Evolutionary conservation across 2,329 filamentous ascomycete genomes (phyloP).

Genomic region (Aspergillus intermedius): DNA sequence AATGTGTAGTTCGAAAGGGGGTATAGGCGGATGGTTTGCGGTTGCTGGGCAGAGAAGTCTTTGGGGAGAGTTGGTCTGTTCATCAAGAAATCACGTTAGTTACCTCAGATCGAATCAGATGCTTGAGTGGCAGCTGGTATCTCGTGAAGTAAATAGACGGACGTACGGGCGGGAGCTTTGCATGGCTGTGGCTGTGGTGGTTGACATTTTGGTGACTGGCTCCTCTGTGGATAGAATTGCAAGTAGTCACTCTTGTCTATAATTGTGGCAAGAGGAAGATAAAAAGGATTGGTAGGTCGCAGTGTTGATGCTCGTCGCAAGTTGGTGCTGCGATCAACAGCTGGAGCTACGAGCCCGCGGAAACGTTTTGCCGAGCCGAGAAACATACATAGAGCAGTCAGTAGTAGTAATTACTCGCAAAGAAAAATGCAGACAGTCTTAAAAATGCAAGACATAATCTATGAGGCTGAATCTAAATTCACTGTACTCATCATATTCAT

Average conservation of each 20-base stretch:
- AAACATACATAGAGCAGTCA: background rate
- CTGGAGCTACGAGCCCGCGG: slow-evolving; percentile 12
- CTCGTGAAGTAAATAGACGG: slow-evolving; percentile 16
- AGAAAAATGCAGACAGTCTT: too few relatives aligned
- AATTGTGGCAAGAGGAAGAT: background rate
- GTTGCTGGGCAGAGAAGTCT: slow-evolving; percentile 82
- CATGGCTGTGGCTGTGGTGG: slow-evolving; percentile 66
- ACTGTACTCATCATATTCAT: background rate
- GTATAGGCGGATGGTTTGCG: slow-evolving; percentile 81
- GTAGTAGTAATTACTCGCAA: too few relatives aligned
- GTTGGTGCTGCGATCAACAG: background rate
- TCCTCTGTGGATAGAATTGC: background rate
- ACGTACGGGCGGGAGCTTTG: slow-evolving; percentile 66
- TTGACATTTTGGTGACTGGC: slow-evolving; percentile 58
- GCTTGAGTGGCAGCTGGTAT: background rate
- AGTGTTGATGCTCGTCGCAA: slow-evolving; percentile 4
- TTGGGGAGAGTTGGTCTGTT: slow-evolving; percentile 66
- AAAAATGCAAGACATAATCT: too few relatives aligned
- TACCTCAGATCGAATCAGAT: background rate
- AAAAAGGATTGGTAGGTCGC: background rate
- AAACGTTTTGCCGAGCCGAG: slow-evolving; percentile 24
- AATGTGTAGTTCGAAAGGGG: slow-evolving; percentile 98
- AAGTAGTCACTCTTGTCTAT: background rate
- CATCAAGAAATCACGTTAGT: background rate
- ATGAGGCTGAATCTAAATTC: background rate